Percentiles rank a stretch among this genome's conserved stretches.
Conservation (phyloP, 73 alveolate species). For the Tetrahymena elliotti region DNA sequence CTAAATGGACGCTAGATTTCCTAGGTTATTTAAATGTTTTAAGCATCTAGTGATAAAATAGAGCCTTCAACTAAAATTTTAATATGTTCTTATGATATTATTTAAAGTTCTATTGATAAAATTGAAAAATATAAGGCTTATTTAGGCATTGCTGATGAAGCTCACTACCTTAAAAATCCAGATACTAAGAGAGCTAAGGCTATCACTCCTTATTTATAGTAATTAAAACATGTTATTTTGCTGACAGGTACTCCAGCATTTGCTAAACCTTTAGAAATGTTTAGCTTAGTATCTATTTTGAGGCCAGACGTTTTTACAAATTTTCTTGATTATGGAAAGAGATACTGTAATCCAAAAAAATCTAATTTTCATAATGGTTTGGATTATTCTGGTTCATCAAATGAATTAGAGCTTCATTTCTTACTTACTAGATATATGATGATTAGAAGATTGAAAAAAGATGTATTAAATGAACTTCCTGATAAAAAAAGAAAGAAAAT, state of each 20-base stretch:
- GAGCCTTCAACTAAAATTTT: constrained; percentile 62
- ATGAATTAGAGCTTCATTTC: constrained; percentile 74
- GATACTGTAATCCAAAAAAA: constrained; percentile 91
- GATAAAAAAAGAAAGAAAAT: constrained; percentile 82
- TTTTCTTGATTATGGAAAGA: constrained; percentile 69
- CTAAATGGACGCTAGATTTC: constrained; percentile 36
- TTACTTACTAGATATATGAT: constrained; percentile 67
- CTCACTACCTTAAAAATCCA: constrained; percentile 81
- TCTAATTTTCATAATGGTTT: constrained; percentile 49
- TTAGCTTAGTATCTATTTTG: constrained; percentile 66
- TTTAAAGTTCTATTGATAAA: constrained; percentile 56
- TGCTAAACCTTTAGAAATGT: constrained; percentile 88
- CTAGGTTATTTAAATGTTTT: constrained; percentile 39
- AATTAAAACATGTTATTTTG: constrained; percentile 63
- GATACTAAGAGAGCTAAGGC: constrained; percentile 76
- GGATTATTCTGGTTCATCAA: constrained; percentile 88
- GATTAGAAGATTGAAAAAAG: constrained; percentile 91
- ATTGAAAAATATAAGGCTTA: constrained; percentile 60
- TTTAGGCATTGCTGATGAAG: constrained; percentile 90
- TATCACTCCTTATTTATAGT: constrained; percentile 76
- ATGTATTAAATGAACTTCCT: constrained; percentile 86
- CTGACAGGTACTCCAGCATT: constrained; percentile 94
- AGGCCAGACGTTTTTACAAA: constrained; percentile 87
- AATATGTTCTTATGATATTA: constrained; percentile 82
- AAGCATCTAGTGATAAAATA: constrained; percentile 53